These are phyloP conservation scores for Mycena polygramma DNA, from an alignment of 768 basidiomycete species.

Conservation along the genomic window DNA sequence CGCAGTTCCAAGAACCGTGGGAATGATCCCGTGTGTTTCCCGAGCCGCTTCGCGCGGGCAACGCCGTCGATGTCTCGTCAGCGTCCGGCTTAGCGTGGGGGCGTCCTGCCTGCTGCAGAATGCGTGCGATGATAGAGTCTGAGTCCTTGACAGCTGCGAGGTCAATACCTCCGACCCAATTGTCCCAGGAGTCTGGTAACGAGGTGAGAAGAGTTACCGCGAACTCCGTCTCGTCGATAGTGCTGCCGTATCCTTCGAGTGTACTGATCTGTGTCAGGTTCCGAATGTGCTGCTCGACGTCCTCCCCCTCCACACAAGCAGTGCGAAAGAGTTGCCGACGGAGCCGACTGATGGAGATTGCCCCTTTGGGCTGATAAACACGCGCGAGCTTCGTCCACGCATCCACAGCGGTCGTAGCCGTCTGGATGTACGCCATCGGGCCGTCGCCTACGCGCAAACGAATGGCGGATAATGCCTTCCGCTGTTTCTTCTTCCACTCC, in stretches of 20 bases:
- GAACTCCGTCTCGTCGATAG: neutral
- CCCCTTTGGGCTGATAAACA: conserved; percentile 46
- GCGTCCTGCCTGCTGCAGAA: neutral
- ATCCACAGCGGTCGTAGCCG: conserved; percentile 40
- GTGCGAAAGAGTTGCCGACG: conserved; percentile 35
- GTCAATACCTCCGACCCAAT: neutral
- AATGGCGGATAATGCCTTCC: conserved; percentile 46
- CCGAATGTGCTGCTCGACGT: neutral
- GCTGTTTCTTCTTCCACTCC: conserved; percentile 39
- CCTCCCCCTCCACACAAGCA: neutral
- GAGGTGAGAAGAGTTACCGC: conserved; percentile 43
- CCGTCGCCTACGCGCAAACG: conserved; percentile 35
- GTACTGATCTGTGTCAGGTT: neutral
- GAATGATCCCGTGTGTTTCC: neutral
- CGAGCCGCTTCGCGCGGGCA: neutral
- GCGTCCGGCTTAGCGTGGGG: neutral
- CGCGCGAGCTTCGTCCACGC: conserved; percentile 45
- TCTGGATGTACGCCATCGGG: conserved; percentile 43
- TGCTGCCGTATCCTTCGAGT: neutral
- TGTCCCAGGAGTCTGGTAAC: conserved; percentile 47
- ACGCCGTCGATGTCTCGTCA: neutral
- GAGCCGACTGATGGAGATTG: conserved; percentile 42
- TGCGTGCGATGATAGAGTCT: neutral
- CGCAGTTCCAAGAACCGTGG: neutral
- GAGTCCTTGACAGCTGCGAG: neutral